Conservation (phyloP, 2,329 filamentous ascomycete species). For the Pseudogymnoascus sp. region DNA sequence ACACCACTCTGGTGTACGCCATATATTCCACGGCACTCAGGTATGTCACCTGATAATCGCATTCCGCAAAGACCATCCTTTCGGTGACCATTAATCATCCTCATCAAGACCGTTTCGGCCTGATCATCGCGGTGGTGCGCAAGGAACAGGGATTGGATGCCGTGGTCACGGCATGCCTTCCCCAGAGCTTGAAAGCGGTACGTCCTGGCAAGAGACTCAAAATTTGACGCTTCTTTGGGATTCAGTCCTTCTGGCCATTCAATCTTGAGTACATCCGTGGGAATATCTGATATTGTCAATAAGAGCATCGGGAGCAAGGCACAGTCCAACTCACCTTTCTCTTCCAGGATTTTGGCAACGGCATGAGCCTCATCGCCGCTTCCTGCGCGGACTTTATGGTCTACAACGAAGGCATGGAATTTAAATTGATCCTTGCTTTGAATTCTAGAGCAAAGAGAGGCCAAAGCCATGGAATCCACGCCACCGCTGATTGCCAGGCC, state of each 20-base stretch:
- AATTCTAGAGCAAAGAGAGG: slow-evolving; percentile 57
- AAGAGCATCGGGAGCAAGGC: background rate
- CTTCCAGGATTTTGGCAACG: slow-evolving; percentile 33
- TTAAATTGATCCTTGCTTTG: slow-evolving; percentile 21
- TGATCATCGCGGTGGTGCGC: slow-evolving; percentile 90
- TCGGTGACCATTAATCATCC: slow-evolving; percentile 60
- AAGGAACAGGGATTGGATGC: slow-evolving; percentile 58
- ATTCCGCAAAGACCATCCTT: slow-evolving; percentile 71
- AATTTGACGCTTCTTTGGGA: slow-evolving; percentile 46
- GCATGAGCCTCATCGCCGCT: slow-evolving; percentile 45
- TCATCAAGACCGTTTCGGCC: slow-evolving; percentile 80
- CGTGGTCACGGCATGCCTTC: slow-evolving; percentile 43
- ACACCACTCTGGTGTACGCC: slow-evolving; percentile 62
- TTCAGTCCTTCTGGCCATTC: slow-evolving; percentile 43
- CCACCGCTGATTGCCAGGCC: slow-evolving; percentile 84
- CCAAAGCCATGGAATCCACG: slow-evolving; percentile 95
- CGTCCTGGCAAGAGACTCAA: slow-evolving; percentile 70
- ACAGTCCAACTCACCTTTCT: slow-evolving; percentile 12
- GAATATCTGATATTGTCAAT: slow-evolving; percentile 20
- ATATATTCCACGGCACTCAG: slow-evolving; percentile 72
- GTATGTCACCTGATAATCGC: slow-evolving; percentile 57
- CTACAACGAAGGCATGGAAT: slow-evolving; percentile 45
- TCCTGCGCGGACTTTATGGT: slow-evolving; percentile 49
- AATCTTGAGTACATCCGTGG: slow-evolving; percentile 30
- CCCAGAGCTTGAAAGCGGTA: slow-evolving; percentile 69